Percentiles rank a stretch among this genome's conserved stretches.
Evolutionary conservation across 208 protist species (phyloP).

Genomic region (Phytomonas sp.): DNA sequence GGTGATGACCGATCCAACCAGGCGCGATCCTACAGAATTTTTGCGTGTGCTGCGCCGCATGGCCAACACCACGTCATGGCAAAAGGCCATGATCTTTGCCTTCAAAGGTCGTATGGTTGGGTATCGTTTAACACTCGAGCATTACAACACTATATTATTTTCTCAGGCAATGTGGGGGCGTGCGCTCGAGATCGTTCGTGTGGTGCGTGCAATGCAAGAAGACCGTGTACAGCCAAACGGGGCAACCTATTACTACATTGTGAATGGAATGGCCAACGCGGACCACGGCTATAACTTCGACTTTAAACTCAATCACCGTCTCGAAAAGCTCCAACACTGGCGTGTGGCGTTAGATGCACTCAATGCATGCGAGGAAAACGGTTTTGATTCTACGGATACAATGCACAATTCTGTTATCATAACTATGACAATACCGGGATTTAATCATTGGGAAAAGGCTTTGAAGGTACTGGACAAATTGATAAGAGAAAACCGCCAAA

Average conservation of each 20-base stretch:
- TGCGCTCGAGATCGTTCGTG: conserved; percentile 81
- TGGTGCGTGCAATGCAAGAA: conserved; percentile 84
- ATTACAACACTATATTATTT: conserved; percentile 89
- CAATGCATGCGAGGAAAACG: conserved; percentile 79
- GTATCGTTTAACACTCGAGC: conserved; percentile 76
- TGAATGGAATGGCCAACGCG: conserved; percentile 89
- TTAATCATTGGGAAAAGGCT: conserved; percentile 82
- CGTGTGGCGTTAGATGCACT: conserved; percentile 81
- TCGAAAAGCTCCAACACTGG: conserved; percentile 88
- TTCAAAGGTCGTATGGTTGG: conserved; percentile 87
- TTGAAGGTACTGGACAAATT: conserved; percentile 62
- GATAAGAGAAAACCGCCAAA: conserved; percentile 60
- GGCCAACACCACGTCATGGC: conserved; percentile 82
- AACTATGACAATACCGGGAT: conserved; percentile 79
- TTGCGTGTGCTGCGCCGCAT: conserved; percentile 84
- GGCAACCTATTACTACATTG: conserved; percentile 87
- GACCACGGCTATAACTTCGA: conserved; percentile 89
- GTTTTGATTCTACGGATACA: conserved; percentile 85
- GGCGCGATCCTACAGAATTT: conserved; percentile 87
- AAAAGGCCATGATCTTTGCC: conserved; percentile 88
- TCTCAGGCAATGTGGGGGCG: conserved; percentile 86
- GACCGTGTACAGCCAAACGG: conserved; percentile 83
- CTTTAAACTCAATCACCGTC: conserved; percentile 83
- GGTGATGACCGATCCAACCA: conserved; percentile 82
- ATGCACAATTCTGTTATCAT: conserved; percentile 89